These are phyloP conservation scores for Linum usitatissimum DNA, from an alignment of 345 rosid species.

Conservation along the genomic window DNA sequence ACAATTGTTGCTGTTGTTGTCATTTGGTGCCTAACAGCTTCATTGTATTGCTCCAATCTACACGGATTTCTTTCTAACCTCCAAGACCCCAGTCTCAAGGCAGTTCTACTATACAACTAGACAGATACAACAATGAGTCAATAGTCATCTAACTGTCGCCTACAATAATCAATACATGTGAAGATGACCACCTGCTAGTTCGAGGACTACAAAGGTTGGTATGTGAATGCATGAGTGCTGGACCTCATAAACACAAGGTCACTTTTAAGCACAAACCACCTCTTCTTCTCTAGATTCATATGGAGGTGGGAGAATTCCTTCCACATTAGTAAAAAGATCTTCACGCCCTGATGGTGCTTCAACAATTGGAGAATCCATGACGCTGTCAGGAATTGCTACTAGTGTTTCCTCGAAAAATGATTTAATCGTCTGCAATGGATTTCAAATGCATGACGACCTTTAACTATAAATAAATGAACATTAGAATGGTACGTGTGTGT, in stretches of 20 bases:
- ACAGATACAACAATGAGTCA: background rate
- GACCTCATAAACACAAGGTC: too few species aligned
- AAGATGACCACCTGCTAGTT: background rate
- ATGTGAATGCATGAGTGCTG: too few species aligned
- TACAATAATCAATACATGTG: background rate
- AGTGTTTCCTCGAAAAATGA: constrained; percentile 75
- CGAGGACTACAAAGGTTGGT: too few species aligned
- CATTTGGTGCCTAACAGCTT: background rate
- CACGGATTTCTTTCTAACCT: background rate
- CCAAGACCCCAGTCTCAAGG: background rate
- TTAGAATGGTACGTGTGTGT: too few species aligned
- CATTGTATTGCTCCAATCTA: background rate
- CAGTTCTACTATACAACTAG: background rate
- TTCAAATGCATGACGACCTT: background rate
- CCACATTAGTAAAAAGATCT: constrained; percentile 53
- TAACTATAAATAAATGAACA: too few species aligned
- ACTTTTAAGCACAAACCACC: background rate
- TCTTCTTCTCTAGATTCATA: constrained; percentile 21
- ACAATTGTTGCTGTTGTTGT: background rate
- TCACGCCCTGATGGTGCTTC: constrained; percentile 38
- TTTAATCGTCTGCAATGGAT: constrained; percentile 51
- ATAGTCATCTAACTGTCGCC: background rate
- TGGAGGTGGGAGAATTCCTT: constrained; percentile 52
- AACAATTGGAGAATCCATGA: constrained; percentile 55
- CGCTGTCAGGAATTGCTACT: constrained; percentile 59